Percentiles rank a stretch among this genome's conserved stretches.
phyloP scores from a whole-genome alignment of 192 early-diverging fungal genomes.

The Backusella sp. region DNA sequence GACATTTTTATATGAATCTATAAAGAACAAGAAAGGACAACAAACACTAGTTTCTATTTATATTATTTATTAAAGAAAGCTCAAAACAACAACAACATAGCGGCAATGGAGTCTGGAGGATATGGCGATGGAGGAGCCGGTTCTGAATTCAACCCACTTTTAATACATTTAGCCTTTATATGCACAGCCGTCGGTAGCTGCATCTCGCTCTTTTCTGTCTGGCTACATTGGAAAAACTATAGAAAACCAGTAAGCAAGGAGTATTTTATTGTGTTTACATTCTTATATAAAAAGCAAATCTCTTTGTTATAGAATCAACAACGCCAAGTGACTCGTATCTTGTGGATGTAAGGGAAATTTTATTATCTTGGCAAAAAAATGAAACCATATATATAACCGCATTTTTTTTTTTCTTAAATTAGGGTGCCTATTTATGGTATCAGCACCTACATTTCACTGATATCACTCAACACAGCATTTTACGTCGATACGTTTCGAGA shows the following conservation, averaged over 20 bases:
- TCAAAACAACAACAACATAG: not conserved
- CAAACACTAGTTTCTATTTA: not conserved
- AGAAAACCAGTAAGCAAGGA: slow-evolving; percentile 51
- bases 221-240: slow-evolving; percentile 60
- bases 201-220: slow-evolving; percentile 51
- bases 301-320: slow-evolving; percentile 44
- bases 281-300: not conserved
- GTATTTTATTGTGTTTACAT: not conserved
- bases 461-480: slow-evolving; percentile 70
- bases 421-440: slow-evolving; percentile 90
- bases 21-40: no score
- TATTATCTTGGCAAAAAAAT: no score
- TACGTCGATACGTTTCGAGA: slow-evolving; percentile 91
- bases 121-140: slow-evolving; percentile 48
- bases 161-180: slow-evolving; percentile 44
- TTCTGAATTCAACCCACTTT: slow-evolving; percentile 37
- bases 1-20: not conserved
- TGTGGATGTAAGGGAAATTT: no score
- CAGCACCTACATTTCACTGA: slow-evolving; percentile 74
- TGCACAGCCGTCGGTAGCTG: slow-evolving; percentile 47
- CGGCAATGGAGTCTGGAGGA: slow-evolving; percentile 8
- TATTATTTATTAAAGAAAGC: not conserved
- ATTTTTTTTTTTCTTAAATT: not conserved
- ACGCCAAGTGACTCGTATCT: slow-evolving; percentile 67
- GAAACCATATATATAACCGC: not conserved